Conservation (phyloP, 805 yeast species). For the Ogataea chonburiensis region DNA sequence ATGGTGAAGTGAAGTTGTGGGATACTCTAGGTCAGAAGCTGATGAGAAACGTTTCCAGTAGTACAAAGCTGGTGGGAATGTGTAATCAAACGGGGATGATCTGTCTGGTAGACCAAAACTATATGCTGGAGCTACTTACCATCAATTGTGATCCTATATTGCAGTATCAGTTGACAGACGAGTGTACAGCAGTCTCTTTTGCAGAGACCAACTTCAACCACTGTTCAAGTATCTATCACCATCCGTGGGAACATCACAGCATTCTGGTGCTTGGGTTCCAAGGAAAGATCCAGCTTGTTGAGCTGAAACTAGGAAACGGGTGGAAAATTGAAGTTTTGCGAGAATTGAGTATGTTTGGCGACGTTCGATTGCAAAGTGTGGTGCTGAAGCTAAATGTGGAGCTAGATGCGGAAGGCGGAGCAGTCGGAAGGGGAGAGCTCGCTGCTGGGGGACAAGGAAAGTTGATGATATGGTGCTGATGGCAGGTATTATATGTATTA, state of each 20-base stretch:
- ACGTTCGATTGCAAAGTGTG: constrained; percentile 30
- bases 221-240: constrained; percentile 6
- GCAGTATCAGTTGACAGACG: constrained; percentile 19
- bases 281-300: constrained; percentile 30
- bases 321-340: constrained; percentile 28
- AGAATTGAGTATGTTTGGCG: constrained; percentile 24
- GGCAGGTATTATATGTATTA: no score
- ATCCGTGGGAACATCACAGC: constrained; percentile 37
- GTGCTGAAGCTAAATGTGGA: constrained; percentile 35
- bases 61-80: constrained; percentile 38
- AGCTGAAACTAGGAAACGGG: constrained; percentile 16
- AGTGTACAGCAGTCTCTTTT: constrained; percentile 19
- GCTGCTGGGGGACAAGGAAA: constrained; percentile 58
- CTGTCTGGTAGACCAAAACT: constrained; percentile 33
- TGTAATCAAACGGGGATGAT: constrained; percentile 58
- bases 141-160: constrained; percentile 52
- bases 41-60: constrained; percentile 38
- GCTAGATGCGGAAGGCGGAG: constrained; percentile 36
- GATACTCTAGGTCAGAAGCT: constrained; percentile 53
- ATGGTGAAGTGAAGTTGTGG: constrained; percentile 63
- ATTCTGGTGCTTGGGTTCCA: constrained; percentile 37
- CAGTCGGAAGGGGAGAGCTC: constrained; percentile 35
- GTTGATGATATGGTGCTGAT: constrained; percentile 51
- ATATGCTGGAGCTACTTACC: constrained; percentile 40
- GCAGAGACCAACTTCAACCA: constrained; percentile 19